Percentiles rank a stretch among this genome's conserved stretches.
These are phyloP conservation scores for Nannochloropsis gaditana DNA, from an alignment of 108 stramenopile genomes.

Conservation along the genomic window DNA sequence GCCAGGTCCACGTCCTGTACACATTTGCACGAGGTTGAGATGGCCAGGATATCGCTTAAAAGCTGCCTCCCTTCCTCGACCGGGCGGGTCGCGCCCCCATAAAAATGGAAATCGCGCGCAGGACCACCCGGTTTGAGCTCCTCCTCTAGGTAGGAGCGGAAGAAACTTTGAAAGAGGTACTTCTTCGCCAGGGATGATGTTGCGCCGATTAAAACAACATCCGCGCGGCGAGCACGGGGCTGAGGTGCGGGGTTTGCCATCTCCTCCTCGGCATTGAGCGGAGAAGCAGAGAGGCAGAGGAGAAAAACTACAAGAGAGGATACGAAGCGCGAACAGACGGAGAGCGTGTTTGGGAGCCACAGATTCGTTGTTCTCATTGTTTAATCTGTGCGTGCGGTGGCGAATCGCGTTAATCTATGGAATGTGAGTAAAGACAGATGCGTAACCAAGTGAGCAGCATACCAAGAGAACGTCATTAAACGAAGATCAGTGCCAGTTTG, in stretches of 20 bases:
- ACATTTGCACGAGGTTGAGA: neutral
- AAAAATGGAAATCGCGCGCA: neutral
- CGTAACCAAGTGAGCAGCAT: too few relatives aligned
- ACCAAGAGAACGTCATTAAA: too few relatives aligned
- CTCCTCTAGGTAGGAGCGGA: neutral
- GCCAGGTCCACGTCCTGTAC: neutral
- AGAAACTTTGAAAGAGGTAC: neutral
- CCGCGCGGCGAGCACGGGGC: neutral
- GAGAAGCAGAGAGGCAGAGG: neutral
- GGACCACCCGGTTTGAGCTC: neutral
- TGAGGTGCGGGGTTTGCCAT: neutral
- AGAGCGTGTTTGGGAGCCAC: too few relatives aligned
- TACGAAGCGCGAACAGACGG: too few relatives aligned
- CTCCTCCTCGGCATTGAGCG: neutral
- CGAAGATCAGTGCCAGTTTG: too few relatives aligned
- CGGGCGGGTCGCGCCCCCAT: neutral
- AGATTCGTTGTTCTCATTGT: too few relatives aligned
- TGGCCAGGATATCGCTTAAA: neutral
- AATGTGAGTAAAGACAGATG: too few relatives aligned
- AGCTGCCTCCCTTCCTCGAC: neutral
- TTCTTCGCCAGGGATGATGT: neutral
- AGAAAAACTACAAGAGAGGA: neutral
- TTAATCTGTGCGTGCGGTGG: too few relatives aligned
- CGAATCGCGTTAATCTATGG: too few relatives aligned
- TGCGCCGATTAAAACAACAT: neutral